These are phyloP conservation scores for Acer saccharum DNA, from an alignment of 345 rosid species.

Conservation along the genomic window DNA sequence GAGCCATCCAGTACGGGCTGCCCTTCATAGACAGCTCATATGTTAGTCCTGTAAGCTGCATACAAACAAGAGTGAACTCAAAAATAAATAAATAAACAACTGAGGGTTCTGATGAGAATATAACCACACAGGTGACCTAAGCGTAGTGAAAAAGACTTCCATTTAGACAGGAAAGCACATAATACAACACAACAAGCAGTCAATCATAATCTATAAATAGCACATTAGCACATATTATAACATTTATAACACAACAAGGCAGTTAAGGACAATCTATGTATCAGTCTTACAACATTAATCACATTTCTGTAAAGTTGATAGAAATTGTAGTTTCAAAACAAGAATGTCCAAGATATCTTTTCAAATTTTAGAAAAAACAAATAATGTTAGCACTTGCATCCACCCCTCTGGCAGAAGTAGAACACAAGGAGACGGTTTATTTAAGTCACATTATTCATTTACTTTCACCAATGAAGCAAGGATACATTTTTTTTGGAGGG, in stretches of 20 bases:
- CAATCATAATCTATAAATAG: not conserved
- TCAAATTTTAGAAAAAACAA: not conserved
- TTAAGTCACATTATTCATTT: not conserved
- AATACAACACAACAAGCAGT: conserved; percentile 3
- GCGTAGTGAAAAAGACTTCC: not conserved
- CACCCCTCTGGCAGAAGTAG: not conserved
- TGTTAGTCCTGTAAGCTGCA: conserved; percentile 56
- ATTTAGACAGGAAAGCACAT: not conserved
- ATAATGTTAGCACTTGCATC: not conserved
- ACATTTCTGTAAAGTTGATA: conserved; percentile 3
- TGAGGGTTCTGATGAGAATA: not conserved
- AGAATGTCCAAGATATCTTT: not conserved
- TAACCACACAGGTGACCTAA: conserved; percentile 13
- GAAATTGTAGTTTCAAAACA: not conserved
- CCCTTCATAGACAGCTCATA: conserved; percentile 68
- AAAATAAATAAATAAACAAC: not conserved
- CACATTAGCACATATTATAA: not conserved
- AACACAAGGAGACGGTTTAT: not conserved
- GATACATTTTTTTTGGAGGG: no score
- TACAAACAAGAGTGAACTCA: conserved; percentile 12
- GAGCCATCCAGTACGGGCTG: conserved; percentile 89
- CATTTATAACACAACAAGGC: not conserved
- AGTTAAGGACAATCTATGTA: not conserved
- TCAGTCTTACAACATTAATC: not conserved
- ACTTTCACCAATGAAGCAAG: no score